Conservation (phyloP, 2,329 filamentous ascomycete species). For the Trichoderma breve region DNA sequence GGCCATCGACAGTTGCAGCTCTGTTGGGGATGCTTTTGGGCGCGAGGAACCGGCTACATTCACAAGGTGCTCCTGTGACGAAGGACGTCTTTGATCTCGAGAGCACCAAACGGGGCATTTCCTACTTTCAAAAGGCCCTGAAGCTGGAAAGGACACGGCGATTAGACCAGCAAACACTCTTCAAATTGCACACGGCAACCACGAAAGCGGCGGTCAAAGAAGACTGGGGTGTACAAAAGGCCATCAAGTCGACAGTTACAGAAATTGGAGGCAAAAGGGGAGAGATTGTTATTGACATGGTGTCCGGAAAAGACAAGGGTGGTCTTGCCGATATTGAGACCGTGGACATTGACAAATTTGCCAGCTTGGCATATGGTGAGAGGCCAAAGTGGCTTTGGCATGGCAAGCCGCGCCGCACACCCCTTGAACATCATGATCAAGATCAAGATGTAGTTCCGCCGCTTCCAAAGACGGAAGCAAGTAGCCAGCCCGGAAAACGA, state of each 20-base stretch:
- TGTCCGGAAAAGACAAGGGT: constrained; percentile 79
- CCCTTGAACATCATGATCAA: constrained; percentile 39
- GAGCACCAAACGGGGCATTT: constrained; percentile 77
- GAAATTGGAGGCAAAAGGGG: constrained; percentile 92
- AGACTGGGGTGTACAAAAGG: constrained; percentile 87
- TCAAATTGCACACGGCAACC: constrained; percentile 76
- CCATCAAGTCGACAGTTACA: constrained; percentile 91
- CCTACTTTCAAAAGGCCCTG: constrained; percentile 84
- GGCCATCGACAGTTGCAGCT: constrained; percentile 86
- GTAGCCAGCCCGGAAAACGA: constrained; percentile 44
- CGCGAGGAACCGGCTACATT: constrained; percentile 83
- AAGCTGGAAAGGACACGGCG: constrained; percentile 75
- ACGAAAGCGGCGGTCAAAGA: constrained; percentile 87
- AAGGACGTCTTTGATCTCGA: constrained; percentile 92
- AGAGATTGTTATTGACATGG: constrained; percentile 94
- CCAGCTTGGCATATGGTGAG: constrained; percentile 74
- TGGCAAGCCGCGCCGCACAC: constrained; percentile 74
- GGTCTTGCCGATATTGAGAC: constrained; percentile 93
- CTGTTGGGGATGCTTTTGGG: constrained; percentile 86
- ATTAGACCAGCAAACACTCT: constrained; percentile 79
- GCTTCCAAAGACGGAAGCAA: constrained; percentile 46
- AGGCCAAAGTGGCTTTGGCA: constrained; percentile 92
- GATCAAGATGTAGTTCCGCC: constrained; percentile 53
- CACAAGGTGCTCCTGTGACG: constrained; percentile 75
- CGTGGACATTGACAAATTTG: constrained; percentile 80